Conservation (phyloP, 2,329 filamentous ascomycete genomes). For the Metarhizium humberi region DNA sequence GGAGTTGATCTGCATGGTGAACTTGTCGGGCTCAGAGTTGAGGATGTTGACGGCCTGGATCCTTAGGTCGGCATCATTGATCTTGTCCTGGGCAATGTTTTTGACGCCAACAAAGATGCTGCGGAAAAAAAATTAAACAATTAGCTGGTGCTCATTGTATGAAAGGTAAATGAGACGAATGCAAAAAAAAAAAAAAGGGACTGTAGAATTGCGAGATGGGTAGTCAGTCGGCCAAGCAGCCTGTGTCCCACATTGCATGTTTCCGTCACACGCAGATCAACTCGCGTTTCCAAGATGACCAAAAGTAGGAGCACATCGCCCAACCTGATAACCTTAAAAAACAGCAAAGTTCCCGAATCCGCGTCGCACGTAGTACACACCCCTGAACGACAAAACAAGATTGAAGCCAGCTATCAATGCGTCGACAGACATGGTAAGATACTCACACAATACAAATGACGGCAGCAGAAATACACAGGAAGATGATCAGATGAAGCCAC, state of each 20-base stretch:
- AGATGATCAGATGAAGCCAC: conserved; percentile 49
- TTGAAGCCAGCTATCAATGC: neutral
- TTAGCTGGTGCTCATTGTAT: neutral
- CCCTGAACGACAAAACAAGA: neutral
- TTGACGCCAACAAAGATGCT: conserved; percentile 49
- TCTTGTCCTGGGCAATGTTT: conserved; percentile 45
- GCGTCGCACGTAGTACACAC: neutral
- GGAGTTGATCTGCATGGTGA: conserved; percentile 46
- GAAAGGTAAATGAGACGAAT: neutral
- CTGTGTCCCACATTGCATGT: too few relatives aligned
- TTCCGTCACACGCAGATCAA: too few relatives aligned
- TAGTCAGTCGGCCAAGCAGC: too few relatives aligned
- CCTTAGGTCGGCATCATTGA: conserved; percentile 42
- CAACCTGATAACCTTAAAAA: too few relatives aligned
- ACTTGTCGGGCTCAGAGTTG: conserved; percentile 32
- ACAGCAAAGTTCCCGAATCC: neutral
- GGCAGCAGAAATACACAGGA: conserved; percentile 41
- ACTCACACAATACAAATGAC: conserved; percentile 51
- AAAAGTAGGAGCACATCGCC: too few relatives aligned
- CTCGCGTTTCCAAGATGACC: too few relatives aligned
- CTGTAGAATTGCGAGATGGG: neutral
- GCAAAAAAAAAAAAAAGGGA: neutral
- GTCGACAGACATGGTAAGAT: conserved; percentile 10
- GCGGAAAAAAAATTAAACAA: neutral
- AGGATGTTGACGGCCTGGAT: conserved; percentile 43